Percentiles rank a stretch among this genome's conserved stretches.
Evolutionary conservation across 2,329 filamentous ascomycete species (phyloP).

Genomic region (Septoria petroselini): DNA sequence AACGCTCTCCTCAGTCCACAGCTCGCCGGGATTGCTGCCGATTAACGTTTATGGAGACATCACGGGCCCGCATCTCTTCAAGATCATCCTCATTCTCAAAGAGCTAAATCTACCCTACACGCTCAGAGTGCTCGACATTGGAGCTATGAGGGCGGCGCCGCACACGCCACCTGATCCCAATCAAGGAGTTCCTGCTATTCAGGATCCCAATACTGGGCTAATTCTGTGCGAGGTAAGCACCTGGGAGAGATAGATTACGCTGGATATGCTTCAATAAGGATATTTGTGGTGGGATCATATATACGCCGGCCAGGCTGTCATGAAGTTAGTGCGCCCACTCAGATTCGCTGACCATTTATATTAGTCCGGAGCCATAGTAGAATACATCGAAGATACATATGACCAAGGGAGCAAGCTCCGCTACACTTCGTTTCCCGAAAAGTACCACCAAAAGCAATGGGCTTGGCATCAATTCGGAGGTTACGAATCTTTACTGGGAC

Average conservation of each 20-base stretch:
- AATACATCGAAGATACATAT: slow-evolving; percentile 38
- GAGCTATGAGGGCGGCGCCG: slow-evolving; percentile 31
- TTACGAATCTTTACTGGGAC: slow-evolving; percentile 44
- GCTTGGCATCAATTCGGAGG: slow-evolving; percentile 37
- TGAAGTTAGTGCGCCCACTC: neutral
- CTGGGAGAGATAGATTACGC: neutral
- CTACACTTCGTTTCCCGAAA: slow-evolving; percentile 30
- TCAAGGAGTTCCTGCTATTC: slow-evolving; percentile 43
- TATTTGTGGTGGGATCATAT: neutral
- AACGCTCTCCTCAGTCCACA: neutral
- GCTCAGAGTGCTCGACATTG: slow-evolving; percentile 8
- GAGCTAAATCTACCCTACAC: slow-evolving; percentile 12
- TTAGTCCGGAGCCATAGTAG: slow-evolving; percentile 35
- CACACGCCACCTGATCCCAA: slow-evolving; percentile 45
- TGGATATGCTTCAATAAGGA: neutral
- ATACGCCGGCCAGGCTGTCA: neutral
- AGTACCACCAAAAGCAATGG: slow-evolving; percentile 34
- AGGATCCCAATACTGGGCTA: slow-evolving; percentile 47
- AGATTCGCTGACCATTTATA: slow-evolving; percentile 1
- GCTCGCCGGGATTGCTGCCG: neutral
- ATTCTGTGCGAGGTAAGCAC: slow-evolving; percentile 47
- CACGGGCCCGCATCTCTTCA: slow-evolving; percentile 21
- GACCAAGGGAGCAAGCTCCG: slow-evolving; percentile 33
- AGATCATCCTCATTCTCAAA: slow-evolving; percentile 15
- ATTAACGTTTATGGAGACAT: slow-evolving; percentile 15